Evolutionary conservation across 345 rosid genomes (phyloP).

Genomic region (Passiflora organensis): DNA sequence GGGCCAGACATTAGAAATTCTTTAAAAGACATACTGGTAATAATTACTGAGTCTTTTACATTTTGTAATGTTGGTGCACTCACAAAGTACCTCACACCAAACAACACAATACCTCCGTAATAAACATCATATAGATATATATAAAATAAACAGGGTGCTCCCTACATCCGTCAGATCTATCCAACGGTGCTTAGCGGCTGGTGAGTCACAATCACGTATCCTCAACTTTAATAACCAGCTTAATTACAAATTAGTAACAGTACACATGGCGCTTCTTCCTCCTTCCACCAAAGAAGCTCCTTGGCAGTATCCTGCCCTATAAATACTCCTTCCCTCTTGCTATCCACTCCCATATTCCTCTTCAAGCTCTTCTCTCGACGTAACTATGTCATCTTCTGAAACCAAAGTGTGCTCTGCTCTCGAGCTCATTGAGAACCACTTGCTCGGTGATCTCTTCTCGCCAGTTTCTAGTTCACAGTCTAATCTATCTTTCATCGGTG

Average conservation of each 20-base stretch:
- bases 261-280: background rate
- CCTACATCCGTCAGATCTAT: no score
- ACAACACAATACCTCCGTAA: background rate
- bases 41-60: background rate
- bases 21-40: background rate
- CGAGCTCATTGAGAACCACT: conserved; percentile 42
- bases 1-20: background rate
- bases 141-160: no score
- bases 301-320: no score
- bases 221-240: background rate
- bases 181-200: no score
- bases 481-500: no score
- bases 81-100: background rate
- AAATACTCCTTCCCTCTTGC: no score
- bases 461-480: no score
- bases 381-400: background rate
- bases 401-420: conserved; percentile 23
- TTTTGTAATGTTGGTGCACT: background rate
- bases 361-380: background rate
- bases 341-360: background rate
- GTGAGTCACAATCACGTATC: background rate
- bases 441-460: conserved; percentile 42
- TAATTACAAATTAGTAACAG: background rate
- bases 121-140: no score
- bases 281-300: no score